Evolutionary conservation across 1,284 basidiomycete species (phyloP).

Genomic region (Hemileia vastatrix): DNA sequence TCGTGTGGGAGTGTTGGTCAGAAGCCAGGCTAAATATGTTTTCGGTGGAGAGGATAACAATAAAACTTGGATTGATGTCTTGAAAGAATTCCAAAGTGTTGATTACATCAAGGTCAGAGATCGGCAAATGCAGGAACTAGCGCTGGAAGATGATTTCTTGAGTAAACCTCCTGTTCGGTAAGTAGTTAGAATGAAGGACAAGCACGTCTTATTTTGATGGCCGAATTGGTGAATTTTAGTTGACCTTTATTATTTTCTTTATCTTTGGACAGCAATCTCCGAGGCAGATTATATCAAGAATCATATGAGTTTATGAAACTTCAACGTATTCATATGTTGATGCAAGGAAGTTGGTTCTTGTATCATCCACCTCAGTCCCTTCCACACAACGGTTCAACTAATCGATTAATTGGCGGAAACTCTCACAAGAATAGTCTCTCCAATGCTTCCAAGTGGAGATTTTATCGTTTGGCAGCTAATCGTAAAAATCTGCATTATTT

Average conservation of each 20-base stretch:
- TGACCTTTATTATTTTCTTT: neutral
- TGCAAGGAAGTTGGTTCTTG: constrained; percentile 85
- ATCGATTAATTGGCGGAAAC: constrained; percentile 54
- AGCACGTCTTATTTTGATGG: no score
- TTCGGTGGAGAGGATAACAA: constrained; percentile 18
- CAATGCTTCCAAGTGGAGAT: constrained; percentile 44
- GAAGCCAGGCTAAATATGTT: constrained; percentile 56
- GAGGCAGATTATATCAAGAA: constrained; percentile 77
- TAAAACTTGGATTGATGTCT: constrained; percentile 73
- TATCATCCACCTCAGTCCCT: constrained; percentile 56
- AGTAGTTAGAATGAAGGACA: no score
- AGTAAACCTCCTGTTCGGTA: constrained; percentile 73
- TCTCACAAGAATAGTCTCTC: constrained; percentile 44
- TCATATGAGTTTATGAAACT: constrained; percentile 84
- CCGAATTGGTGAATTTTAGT: no score
- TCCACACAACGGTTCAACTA: constrained; percentile 50
- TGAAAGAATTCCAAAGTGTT: constrained; percentile 69
- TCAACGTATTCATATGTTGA: constrained; percentile 75
- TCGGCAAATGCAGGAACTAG: constrained; percentile 85
- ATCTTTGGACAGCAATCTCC: constrained; percentile 56
- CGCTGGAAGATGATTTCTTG: constrained; percentile 78
- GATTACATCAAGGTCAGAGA: constrained; percentile 82
- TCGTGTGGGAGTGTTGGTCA: constrained; percentile 68
- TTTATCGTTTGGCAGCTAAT: constrained; percentile 49
- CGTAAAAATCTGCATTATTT: constrained; percentile 70